phyloP scores from a whole-genome alignment of 2,329 filamentous ascomycete species.

The Colletotrichum horii region DNA sequence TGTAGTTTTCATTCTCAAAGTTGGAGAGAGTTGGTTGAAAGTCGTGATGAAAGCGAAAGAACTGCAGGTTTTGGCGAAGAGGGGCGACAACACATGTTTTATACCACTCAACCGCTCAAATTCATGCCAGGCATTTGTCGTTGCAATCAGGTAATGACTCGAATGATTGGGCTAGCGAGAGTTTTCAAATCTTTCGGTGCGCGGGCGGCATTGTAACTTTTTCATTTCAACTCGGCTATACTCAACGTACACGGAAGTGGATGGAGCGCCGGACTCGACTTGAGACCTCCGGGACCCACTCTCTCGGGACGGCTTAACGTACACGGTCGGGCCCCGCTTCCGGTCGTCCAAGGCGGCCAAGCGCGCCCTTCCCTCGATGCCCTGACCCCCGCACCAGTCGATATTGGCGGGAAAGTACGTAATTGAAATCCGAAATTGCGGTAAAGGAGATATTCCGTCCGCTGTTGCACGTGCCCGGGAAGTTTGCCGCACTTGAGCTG shows the following conservation, averaged over 20 bases:
- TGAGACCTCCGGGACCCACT: conserved; percentile 1
- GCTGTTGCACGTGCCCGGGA: background rate
- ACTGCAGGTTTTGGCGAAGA: background rate
- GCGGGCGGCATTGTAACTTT: background rate
- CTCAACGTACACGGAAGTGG: conserved; percentile 9
- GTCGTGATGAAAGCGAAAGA: background rate
- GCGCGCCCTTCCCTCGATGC: background rate
- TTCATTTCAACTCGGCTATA: conserved; percentile 2
- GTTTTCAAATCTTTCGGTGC: background rate
- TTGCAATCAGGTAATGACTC: background rate
- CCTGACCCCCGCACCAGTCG: background rate
- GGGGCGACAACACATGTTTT: background rate
- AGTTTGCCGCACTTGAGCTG: background rate
- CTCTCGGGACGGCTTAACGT: conserved; percentile 4
- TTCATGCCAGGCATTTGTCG: background rate
- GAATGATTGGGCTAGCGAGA: background rate
- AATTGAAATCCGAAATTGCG: background rate
- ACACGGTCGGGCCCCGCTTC: conserved; percentile 8
- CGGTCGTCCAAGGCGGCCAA: background rate
- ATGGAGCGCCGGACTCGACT: background rate
- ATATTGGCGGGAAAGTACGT: background rate
- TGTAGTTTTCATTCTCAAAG: background rate
- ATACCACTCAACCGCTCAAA: background rate
- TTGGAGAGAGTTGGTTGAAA: background rate
- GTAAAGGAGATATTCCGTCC: background rate